Evolutionary conservation across 2,329 filamentous ascomycete genomes (phyloP), one percentile per base, ranked within the genome.

Genomic region (Pseudogymnoascus sp.): DNA sequence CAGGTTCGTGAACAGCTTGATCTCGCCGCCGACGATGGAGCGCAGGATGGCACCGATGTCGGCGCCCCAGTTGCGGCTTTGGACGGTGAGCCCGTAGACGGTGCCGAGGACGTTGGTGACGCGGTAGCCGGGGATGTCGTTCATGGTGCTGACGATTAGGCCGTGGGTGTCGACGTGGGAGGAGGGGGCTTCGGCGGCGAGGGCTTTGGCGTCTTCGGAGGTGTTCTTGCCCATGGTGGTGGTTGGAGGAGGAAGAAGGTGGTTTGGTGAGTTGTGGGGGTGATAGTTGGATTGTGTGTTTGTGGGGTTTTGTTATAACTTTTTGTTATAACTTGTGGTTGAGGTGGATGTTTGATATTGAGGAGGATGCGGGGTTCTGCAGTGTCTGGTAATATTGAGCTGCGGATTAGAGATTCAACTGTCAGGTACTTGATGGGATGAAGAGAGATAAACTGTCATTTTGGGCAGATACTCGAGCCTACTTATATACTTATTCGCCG

Each of bases 141-240:
- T 84, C 83, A 85, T 86, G 61, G 84, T 86, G 0, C 82, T 81
- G 0, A 82, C 85, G 66, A 86, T 81, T 62, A 86, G 77, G 38
- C 84, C 84, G 58, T 82, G 78, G 6, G 84, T 86, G 69, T 86
- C 84, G 39, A 82, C 81, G 72, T 84, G 85, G 75, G 82, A 85
- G 71, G 62, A 63, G 41, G 28, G 23, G 22, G 38, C 16, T 35
- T 52, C 60, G 60, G 8, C 3, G 49, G 49, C 49, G 25, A 55
- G 49, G 28, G 49, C 49, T 9, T 55, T 55, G 49, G 49, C 49
- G n/a, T 55, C 49, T 12, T 55, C 49, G 38, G 19, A 45, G 22
- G 22, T 11, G 22, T 16, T 35, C 30, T 6, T 25, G 16, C 9
- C 14, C 58, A 52, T 30, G 74, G 78, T 70, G 35, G 35, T 11